phyloP scores from a whole-genome alignment of 768 basidiomycete genomes.

The Podaxis pistillaris region DNA sequence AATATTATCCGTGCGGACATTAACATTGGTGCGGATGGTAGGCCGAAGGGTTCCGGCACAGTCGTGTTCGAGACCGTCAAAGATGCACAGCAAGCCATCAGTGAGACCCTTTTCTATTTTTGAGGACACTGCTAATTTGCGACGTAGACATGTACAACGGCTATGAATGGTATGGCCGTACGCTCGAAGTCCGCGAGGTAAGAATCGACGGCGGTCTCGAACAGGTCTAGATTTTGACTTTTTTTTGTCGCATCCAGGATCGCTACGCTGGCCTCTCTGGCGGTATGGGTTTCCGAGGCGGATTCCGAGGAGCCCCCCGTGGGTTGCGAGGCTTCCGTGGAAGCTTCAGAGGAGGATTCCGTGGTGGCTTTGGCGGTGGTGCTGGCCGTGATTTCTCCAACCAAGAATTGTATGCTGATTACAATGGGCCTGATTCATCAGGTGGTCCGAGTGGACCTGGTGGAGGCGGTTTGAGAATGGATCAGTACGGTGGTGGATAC shows the following conservation, averaged over 20 bases:
- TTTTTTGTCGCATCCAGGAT: slow-evolving; percentile 46
- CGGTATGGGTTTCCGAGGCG: slow-evolving; percentile 60
- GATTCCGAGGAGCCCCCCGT: slow-evolving; percentile 34
- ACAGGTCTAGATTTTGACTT: neutral
- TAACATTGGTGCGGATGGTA: slow-evolving; percentile 88
- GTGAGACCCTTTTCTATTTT: slow-evolving; percentile 36
- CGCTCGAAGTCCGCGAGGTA: slow-evolving; percentile 94
- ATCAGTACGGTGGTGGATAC: slow-evolving; percentile 34
- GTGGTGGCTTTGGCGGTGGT: slow-evolving; percentile 58
- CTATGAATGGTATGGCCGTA: slow-evolving; percentile 95
- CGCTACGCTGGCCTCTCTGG: slow-evolving; percentile 87
- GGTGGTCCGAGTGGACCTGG: slow-evolving; percentile 34
- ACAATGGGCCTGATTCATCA: slow-evolving; percentile 82
- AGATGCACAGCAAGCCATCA: slow-evolving; percentile 90
- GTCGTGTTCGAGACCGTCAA: slow-evolving; percentile 92
- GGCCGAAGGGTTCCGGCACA: slow-evolving; percentile 96
- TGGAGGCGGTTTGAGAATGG: slow-evolving; percentile 35
- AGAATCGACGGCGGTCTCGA: slow-evolving; percentile 11
- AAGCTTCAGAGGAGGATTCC: slow-evolving; percentile 55
- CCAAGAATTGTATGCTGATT: slow-evolving; percentile 90
- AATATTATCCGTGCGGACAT: slow-evolving; percentile 96
- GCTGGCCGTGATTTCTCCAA: slow-evolving; percentile 79
- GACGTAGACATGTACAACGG: slow-evolving; percentile 89
- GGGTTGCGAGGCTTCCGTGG: slow-evolving; percentile 37
- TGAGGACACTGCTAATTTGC: slow-evolving; percentile 11